Evolutionary conservation across 345 rosid species (phyloP).

Genomic region (Linum lewisii): DNA sequence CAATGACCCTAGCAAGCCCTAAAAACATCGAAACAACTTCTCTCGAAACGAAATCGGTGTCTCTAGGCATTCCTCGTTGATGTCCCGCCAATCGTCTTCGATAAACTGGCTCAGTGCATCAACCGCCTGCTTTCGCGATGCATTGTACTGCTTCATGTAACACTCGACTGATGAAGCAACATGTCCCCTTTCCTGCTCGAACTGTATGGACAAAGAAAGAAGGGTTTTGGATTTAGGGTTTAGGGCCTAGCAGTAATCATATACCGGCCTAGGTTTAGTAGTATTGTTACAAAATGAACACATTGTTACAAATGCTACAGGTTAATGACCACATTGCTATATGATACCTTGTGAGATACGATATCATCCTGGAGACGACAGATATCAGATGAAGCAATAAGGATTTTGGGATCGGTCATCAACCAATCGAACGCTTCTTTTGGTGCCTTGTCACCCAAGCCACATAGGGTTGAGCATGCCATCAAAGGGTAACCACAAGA

Average conservation of each 20-base stretch:
- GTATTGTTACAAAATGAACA: no score
- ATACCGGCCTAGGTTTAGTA: no score
- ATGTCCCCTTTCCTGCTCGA: neutral
- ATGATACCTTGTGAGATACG: neutral
- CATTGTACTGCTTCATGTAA: constrained; percentile 2
- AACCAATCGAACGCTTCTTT: neutral
- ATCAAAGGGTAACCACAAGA: neutral
- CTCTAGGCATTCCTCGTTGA: neutral
- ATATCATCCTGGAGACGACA: neutral
- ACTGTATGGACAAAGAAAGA: neutral
- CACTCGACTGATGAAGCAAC: neutral
- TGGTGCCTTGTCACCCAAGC: neutral
- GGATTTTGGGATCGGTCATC: neutral
- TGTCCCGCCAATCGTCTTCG: neutral
- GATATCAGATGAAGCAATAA: neutral
- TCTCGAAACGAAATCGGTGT: neutral
- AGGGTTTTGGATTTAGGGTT: no score
- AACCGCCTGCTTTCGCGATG: neutral
- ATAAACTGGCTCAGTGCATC: neutral
- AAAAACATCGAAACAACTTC: neutral
- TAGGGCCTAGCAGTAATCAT: no score
- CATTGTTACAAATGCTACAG: no score
- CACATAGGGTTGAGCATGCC: neutral
- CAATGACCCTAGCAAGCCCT: neutral
- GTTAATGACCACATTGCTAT: no score